These are phyloP conservation scores for Harringtonia lauricola DNA, from an alignment of 2,329 filamentous ascomycete genomes.

Conservation along the genomic window DNA sequence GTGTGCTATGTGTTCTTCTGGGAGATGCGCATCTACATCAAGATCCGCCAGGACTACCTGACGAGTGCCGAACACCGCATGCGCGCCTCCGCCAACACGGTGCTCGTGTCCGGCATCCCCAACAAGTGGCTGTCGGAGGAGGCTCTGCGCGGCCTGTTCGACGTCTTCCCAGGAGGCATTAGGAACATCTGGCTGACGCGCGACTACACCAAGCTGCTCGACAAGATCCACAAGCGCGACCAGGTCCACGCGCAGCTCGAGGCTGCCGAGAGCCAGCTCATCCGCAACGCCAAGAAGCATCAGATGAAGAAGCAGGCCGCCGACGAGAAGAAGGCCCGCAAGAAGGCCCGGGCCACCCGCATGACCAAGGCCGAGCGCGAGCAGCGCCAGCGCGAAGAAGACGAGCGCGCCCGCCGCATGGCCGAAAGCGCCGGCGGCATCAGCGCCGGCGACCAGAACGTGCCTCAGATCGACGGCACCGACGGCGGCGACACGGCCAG, in stretches of 20 bases:
- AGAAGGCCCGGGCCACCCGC: conserved; percentile 33
- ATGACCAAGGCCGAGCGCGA: conserved; percentile 39
- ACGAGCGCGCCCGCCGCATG: conserved; percentile 36
- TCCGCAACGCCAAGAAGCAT: conserved; percentile 67
- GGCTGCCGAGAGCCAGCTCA: conserved; percentile 70
- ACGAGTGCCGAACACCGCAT: conserved; percentile 92
- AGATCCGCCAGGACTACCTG: conserved; percentile 85
- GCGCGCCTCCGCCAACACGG: conserved; percentile 87
- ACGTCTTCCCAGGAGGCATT: conserved; percentile 92
- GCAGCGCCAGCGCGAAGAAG: conserved; percentile 34
- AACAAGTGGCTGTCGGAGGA: conserved; percentile 81
- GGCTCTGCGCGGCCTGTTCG: conserved; percentile 73
- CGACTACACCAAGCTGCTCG: conserved; percentile 70
- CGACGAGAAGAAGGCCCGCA: conserved; percentile 54
- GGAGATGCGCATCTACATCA: conserved; percentile 79
- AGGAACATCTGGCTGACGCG: conserved; percentile 95
- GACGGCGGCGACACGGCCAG: conserved; percentile 12
- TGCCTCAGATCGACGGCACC: conserved; percentile 35
- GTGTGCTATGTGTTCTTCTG: conserved; percentile 80
- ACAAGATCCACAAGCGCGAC: conserved; percentile 72
- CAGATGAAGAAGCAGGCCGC: conserved; percentile 58
- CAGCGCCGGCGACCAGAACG: conserved; percentile 39
- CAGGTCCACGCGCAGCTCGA: conserved; percentile 64
- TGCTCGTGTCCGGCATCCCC: conserved; percentile 84
- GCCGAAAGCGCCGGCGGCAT: conserved; percentile 38